Evolutionary conservation across 2,329 filamentous ascomycete genomes (phyloP), one percentile per base, ranked within the genome.

Genomic region (Apiospora saccharicola): DNA sequence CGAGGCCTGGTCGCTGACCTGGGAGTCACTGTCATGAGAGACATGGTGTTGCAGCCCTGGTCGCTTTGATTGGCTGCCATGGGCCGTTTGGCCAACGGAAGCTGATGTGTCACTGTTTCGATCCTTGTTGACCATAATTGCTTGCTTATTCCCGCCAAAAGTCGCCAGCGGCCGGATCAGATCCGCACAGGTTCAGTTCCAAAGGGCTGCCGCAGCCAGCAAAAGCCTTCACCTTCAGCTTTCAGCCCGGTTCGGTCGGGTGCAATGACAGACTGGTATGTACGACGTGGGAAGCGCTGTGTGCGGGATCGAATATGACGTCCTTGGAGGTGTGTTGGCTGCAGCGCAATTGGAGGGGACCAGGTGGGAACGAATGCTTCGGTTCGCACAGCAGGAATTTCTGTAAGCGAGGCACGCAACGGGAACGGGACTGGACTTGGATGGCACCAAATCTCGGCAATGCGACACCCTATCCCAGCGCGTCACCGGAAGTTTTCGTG

Each of bases 61-160:
- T 37, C 85, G 85, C 82, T 88, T 89, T 89, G 86, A 89, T 89
- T 89, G 87, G 87, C 82, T 81, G 79, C 81, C 43, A 71, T 73
- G 80, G 75, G 82, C 80, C 76, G 84, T 83, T 72, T 73, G 72
- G 72, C 68, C 69, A 67, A 49, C 22, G 34, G 64, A 69, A 49
- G 47, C 72, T 81, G 84, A 81, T 82, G 84, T 85, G 80, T 86
- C 84, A 77, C 78, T 79, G 77, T 88, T 85, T 80, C 81, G 83
- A 79, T 86, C 85, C 74, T 74, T 77, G 72, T 74, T 77, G 72
- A 74, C 73, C 74, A 72, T 76, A 73, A 71, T 72, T 76, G 69
- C 72, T 74, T 75, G 68, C 71, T 76, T 75, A 67, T 71, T 73
- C 69, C 72, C 67, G 73, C 73, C 70, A 57, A 34, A 22, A 12